phyloP scores from a whole-genome alignment of 768 basidiomycete species.

The Boletus fagicola region DNA sequence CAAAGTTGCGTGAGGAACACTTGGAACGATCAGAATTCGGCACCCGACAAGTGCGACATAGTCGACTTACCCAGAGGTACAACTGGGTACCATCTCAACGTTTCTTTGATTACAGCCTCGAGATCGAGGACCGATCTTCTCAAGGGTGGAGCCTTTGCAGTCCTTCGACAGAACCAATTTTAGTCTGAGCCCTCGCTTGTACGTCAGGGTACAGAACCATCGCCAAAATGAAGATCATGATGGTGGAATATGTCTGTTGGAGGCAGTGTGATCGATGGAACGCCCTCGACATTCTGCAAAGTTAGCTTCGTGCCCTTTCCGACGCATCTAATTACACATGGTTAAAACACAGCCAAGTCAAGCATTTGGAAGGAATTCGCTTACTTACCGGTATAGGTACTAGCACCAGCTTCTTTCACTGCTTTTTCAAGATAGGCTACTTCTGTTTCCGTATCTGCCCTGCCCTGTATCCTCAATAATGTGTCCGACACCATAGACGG shows the following conservation, averaged over 20 bases:
- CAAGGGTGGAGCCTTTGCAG: slow-evolving; percentile 21
- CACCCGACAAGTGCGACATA: neutral
- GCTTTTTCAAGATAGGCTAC: slow-evolving; percentile 16
- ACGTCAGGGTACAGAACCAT: slow-evolving; percentile 28
- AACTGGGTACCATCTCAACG: slow-evolving; percentile 26
- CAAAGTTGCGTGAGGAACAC: slow-evolving; percentile 34
- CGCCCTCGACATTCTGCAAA: neutral
- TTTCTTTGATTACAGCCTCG: slow-evolving; percentile 23
- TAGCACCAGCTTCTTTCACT: slow-evolving; percentile 25
- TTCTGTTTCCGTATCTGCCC: slow-evolving; percentile 7
- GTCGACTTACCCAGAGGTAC: slow-evolving; percentile 11
- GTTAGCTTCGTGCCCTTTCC: slow-evolving; percentile 20
- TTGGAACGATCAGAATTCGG: slow-evolving; percentile 7
- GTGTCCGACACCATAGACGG: slow-evolving; percentile 28
- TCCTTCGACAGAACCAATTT: slow-evolving; percentile 18
- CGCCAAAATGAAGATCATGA: slow-evolving; percentile 22
- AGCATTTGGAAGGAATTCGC: neutral
- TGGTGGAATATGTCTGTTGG: slow-evolving; percentile 20
- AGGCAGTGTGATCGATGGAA: slow-evolving; percentile 10
- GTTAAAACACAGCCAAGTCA: slow-evolving; percentile 8
- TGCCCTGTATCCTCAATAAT: slow-evolving; percentile 12
- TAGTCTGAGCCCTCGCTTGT: slow-evolving; percentile 19
- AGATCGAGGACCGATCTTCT: slow-evolving; percentile 23
- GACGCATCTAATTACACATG: slow-evolving; percentile 17
- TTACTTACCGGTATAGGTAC: slow-evolving; percentile 19